Conservation (phyloP, 2,329 filamentous ascomycete species). For the Trichoderma atroviride region DNA sequence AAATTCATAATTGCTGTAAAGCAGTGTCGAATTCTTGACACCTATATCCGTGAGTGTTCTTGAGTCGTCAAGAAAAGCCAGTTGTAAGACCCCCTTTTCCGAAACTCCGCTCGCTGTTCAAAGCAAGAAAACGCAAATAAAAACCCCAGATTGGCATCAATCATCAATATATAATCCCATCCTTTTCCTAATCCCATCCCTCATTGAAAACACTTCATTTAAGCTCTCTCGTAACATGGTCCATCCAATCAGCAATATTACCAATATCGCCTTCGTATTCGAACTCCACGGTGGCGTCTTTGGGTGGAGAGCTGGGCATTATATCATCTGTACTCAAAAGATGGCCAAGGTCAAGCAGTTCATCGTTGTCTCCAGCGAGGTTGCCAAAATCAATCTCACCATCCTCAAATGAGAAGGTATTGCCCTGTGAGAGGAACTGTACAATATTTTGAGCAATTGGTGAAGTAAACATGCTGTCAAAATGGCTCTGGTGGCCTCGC, state of each 20-base stretch:
- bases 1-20: background rate
- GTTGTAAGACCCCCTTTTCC: conserved; percentile 9
- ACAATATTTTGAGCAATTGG: conserved; percentile 66
- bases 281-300: conserved; percentile 35
- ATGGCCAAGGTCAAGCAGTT: conserved; percentile 50
- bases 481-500: conserved; percentile 42
- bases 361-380: conserved; percentile 42
- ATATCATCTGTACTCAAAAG: conserved; percentile 52
- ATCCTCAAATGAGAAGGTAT: conserved; percentile 48
- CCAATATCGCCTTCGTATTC: conserved; percentile 38
- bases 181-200: background rate
- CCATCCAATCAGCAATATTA: conserved; percentile 39
- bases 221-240: conserved; percentile 7
- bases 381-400: conserved; percentile 49
- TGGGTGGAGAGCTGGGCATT: conserved; percentile 54
- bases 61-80: conserved; percentile 6
- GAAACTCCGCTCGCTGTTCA: conserved; percentile 17
- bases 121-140: background rate
- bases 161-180: conserved; percentile 9
- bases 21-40: background rate
- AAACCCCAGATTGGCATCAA: conserved; percentile 2
- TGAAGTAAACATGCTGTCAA: conserved; percentile 51
- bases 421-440: conserved; percentile 63
- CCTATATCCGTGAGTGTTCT: background rate
- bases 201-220: conserved; percentile 4